Conservation (phyloP, 345 rosid genomes). For the Aegle marmelos region DNA sequence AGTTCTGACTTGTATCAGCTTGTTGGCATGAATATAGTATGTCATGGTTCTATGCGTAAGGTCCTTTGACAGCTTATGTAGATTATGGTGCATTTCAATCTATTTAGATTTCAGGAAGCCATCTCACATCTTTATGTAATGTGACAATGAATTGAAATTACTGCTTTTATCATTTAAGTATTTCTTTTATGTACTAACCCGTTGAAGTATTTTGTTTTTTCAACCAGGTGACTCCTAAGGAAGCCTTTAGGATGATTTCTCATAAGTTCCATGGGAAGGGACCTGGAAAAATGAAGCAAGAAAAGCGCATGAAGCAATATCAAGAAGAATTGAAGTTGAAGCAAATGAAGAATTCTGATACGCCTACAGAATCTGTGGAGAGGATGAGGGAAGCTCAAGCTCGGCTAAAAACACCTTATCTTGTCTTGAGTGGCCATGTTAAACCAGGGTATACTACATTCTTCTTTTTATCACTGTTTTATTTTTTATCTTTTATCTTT, state of each 20-base stretch:
- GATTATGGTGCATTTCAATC: not conserved
- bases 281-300: slow-evolving; percentile 98
- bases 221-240: slow-evolving; percentile 86
- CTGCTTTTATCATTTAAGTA: not conserved
- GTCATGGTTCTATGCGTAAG: not conserved
- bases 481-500: not conserved
- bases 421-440: slow-evolving; percentile 95
- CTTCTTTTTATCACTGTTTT: slow-evolving; percentile 13
- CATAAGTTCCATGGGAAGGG: slow-evolving; percentile 98
- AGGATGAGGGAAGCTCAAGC: slow-evolving; percentile 97
- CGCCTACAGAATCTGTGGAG: slow-evolving; percentile 84
- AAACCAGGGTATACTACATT: slow-evolving; percentile 76
- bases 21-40: not conserved
- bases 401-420: slow-evolving; percentile 82
- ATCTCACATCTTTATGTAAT: not conserved
- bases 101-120: not conserved
- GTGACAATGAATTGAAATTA: not conserved
- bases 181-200: not conserved
- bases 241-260: slow-evolving; percentile 77
- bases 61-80: not conserved
- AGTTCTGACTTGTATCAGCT: not conserved
- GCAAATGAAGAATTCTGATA: slow-evolving; percentile 98
- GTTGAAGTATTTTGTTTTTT: slow-evolving; percentile 3
- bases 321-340: slow-evolving; percentile 88
- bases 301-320: slow-evolving; percentile 88